phyloP scores from a whole-genome alignment of 345 rosid genomes.

The Microthlaspi erraticum region DNA sequence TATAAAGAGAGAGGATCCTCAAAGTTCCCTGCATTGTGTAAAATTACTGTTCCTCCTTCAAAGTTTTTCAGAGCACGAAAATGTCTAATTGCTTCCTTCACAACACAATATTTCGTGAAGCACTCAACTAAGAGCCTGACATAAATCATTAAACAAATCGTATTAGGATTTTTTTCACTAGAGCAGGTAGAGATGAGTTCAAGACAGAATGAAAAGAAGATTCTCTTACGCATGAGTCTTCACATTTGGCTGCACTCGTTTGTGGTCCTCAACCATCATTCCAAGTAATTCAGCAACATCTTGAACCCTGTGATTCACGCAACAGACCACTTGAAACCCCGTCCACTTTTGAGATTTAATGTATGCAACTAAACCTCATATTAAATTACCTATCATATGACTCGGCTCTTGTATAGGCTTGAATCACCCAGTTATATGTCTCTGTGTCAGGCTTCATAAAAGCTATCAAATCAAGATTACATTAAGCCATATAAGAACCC shows the following conservation, averaged over 20 bases:
- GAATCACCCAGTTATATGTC: slow-evolving; percentile 96
- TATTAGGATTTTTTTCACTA: neutral
- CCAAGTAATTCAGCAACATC: slow-evolving; percentile 98
- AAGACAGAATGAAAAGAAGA: slow-evolving; percentile 20
- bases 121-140: slow-evolving; percentile 93
- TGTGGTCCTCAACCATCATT: slow-evolving; percentile 97
- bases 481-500: slow-evolving; percentile 5
- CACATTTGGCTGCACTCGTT: slow-evolving; percentile 85
- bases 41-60: slow-evolving; percentile 80
- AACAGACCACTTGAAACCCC: slow-evolving; percentile 25
- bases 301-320: slow-evolving; percentile 68
- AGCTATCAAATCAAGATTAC: slow-evolving; percentile 52
- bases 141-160: slow-evolving; percentile 34
- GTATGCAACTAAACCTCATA: neutral
- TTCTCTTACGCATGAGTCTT: slow-evolving; percentile 82
- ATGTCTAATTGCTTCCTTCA: slow-evolving; percentile 93
- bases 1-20: slow-evolving; percentile 96
- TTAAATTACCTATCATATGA: slow-evolving; percentile 82
- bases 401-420: slow-evolving; percentile 96
- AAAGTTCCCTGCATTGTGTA: slow-evolving; percentile 76
- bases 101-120: slow-evolving; percentile 85
- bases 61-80: slow-evolving; percentile 79
- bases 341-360: neutral
- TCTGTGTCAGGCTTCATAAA: slow-evolving; percentile 95
- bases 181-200: slow-evolving; percentile 12